Base-by-base conservation (phyloP, 768 basidiomycete genomes). In the Dentipellis sp. region DNA sequence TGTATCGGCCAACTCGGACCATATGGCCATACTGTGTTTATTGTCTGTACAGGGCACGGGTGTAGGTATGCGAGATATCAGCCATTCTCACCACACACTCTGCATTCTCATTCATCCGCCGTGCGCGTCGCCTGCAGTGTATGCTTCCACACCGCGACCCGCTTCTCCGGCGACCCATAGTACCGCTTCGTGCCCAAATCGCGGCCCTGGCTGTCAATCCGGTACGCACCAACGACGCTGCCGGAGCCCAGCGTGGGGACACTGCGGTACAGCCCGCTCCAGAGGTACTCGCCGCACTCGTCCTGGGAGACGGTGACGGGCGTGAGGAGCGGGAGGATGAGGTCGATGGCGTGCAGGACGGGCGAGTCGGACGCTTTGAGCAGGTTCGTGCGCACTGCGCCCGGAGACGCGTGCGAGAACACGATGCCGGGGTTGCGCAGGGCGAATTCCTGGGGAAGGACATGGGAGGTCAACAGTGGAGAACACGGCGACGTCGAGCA, bases 401-500 rank as follows among this genome's bases (percentile, higher is more conserved):
- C 79, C 0, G 78, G 78, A 53, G 62, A 66, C 34, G 68, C 68
- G 58, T 79, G 78, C 0, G 71, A 68, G 64, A 80, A 78, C 4
- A 71, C 66, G 36, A 79, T 65, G 34, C 63, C 68, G 5, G 74
- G 75, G 37, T 78, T 66, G 0, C 68, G 67, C 8, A 67, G 60
- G 1, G 76, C 69, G 55, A 74, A 76, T 64, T 72, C 73, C 66
- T 66, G 29, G 3, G 29, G 29, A 29, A 29, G 29, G 29, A 29
- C 29, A 29, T 29, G 40, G 34, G 23, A n/a, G 22, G 9, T 3
- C n/a, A 14, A 21, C 38, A 55, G 22, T 21, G 8, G 1, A 1
- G 0, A 19, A 3, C 9, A 2, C 5, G 6, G 29, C 12, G 4
- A 45, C 39, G 10, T 14, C n/a, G 11, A 45, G 19, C n/a, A 45